These are phyloP conservation scores for Centaurea solstitialis DNA, from an alignment of 129 eudicot species.

Conservation along the genomic window DNA sequence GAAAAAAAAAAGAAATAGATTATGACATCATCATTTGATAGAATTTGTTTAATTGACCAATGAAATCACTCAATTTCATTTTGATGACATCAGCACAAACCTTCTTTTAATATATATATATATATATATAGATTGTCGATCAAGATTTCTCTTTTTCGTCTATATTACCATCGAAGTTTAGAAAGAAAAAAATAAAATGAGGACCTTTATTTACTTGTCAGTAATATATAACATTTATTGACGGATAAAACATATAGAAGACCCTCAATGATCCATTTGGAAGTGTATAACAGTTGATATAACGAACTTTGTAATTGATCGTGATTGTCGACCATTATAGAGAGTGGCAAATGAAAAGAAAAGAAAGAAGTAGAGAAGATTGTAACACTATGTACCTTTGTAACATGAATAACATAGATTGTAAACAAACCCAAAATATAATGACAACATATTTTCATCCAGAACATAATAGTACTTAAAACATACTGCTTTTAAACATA, in stretches of 20 bases:
- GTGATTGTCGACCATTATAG: not conserved
- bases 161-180: not conserved
- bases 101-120: no score
- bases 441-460: not conserved
- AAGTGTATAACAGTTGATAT: not conserved
- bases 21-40: no score
- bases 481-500: not conserved
- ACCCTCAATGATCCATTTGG: not conserved
- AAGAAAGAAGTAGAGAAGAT: not conserved
- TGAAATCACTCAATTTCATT: no score
- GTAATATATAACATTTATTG: not conserved
- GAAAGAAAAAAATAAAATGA: no score
- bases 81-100: no score
- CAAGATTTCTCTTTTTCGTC: no score
- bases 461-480: not conserved
- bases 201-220: no score
- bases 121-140: no score
- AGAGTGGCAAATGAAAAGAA: not conserved
- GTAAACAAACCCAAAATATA: not conserved
- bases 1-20: no score
- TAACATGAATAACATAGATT: not conserved
- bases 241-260: no score
- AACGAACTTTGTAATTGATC: not conserved
- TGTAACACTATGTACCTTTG: not conserved
- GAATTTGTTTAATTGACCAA: no score